Percentiles rank a stretch among this genome's conserved stretches.
Conservation (phyloP, 768 basidiomycete genomes). For the Serendipita sp. region DNA sequence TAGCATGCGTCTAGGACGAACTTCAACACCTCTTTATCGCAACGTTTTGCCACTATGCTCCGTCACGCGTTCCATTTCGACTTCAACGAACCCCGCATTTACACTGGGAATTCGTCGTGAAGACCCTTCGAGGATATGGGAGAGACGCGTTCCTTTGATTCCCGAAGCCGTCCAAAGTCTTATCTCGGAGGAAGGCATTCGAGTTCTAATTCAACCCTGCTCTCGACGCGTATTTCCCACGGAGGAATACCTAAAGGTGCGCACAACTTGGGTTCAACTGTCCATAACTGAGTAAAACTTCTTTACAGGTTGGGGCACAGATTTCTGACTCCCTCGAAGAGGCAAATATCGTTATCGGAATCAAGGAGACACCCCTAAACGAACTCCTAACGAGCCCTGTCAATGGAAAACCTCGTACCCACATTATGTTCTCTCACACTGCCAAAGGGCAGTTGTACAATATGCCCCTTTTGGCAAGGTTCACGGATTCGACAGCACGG, state of each 20-base stretch:
- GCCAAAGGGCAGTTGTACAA: conserved; percentile 80
- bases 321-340: conserved; percentile 38
- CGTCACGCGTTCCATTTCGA: too few species aligned
- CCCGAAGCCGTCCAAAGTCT: conserved; percentile 55
- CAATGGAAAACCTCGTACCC: conserved; percentile 36
- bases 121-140: conserved; percentile 70
- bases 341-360: conserved; percentile 67
- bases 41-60: background rate
- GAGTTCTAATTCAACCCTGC: conserved; percentile 63
- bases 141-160: conserved; percentile 67
- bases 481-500: conserved; percentile 27
- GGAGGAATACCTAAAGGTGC: conserved; percentile 48
- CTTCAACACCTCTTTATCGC: background rate
- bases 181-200: conserved; percentile 35
- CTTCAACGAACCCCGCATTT: background rate
- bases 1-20: background rate
- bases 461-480: conserved; percentile 54
- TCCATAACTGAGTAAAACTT: background rate
- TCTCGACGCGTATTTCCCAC: conserved; percentile 55
- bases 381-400: conserved; percentile 26
- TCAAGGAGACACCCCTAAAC: conserved; percentile 67
- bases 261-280: background rate
- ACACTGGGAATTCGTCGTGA: conserved; percentile 53
- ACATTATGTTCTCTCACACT: conserved; percentile 88
- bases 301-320: conserved; percentile 55